These are phyloP conservation scores for Verbascum thapsus DNA, from an alignment of 257 asterid genomes.

Conservation along the genomic window DNA sequence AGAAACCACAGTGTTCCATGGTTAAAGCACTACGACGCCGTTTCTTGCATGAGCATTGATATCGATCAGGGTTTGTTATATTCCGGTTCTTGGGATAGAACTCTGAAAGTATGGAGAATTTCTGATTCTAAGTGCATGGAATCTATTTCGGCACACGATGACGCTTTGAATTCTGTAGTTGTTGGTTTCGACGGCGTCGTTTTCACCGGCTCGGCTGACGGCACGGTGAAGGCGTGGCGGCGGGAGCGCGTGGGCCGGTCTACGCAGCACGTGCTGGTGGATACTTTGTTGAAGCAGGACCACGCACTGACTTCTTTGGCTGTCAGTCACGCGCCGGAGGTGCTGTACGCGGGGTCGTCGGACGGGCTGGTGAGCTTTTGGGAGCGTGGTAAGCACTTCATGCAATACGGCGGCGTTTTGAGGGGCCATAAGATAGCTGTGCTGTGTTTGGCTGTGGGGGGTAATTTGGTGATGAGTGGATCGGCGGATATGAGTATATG, in stretches of 20 bases:
- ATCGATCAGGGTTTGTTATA: constrained; percentile 54
- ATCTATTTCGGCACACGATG: constrained; percentile 71
- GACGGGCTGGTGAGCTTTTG: constrained; percentile 90
- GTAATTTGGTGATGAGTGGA: constrained; percentile 74
- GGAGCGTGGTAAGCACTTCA: constrained; percentile 59
- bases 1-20: constrained; percentile 64
- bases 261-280: constrained; percentile 61
- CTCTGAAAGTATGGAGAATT: constrained; percentile 85
- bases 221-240: constrained; percentile 90
- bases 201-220: constrained; percentile 90
- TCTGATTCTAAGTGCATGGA: constrained; percentile 82
- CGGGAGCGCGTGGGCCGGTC: constrained; percentile 57
- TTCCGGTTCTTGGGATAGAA: constrained; percentile 93
- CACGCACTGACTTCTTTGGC: constrained; percentile 79
- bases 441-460: constrained; percentile 67
- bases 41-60: constrained; percentile 73
- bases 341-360: constrained; percentile 79
- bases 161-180: constrained; percentile 72
- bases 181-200: constrained; percentile 64
- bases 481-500: constrained; percentile 86
- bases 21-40: constrained; percentile 83
- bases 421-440: constrained; percentile 94
- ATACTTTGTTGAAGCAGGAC: constrained; percentile 62
- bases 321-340: constrained; percentile 38
- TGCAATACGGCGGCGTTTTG: constrained; percentile 72